Base-by-base conservation (phyloP, 2,329 filamentous ascomycete species). In the Aspergillus sp. region DNA sequence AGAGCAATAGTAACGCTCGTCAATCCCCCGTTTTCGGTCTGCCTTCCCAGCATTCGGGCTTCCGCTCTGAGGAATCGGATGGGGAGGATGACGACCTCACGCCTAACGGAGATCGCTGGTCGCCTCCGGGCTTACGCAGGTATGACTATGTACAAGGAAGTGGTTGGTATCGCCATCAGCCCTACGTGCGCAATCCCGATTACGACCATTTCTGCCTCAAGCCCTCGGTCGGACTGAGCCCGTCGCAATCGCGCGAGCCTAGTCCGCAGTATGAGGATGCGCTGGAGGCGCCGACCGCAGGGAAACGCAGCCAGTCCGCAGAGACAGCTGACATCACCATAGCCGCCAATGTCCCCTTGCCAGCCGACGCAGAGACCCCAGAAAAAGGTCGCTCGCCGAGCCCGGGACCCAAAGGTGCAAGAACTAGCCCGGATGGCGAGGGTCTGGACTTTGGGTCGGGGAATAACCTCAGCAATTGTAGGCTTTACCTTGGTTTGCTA, bases 31-130 rank as follows among this genome's bases (percentile, higher is more conserved):
- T 82, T 55, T 84, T 85, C 61, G 80, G 81, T 21, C 66, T 84
- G 58, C 83, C 83, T 15, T 86, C 83, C 53, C 83, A 86, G 65
- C 85, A 88, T 73, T 89, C 86, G 41, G 86, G 83, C 69, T 88
- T 89, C 78, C 82, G 84, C 66, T 87, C 81, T 15, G 78, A 78
- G 54, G 77, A 80, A 38, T 79, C 83, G 51, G 82, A 83, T 27
- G 66, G 69, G 58, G 70, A 77, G 57, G 64, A 74, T 30, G 75
- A 73, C 39, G 77, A 76, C 27, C 71, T 71, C 39, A 65, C 65
- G 4, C 62, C 69, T 36, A 75, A 77, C 25, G 73, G 71, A 57
- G 81, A 83, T 52, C 85, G 84, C 32, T 89, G 86, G 85, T 87
- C 85, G 56, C 88, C 88, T 42, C 88, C 88, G 2, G 86, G 86